Base-by-base conservation (phyloP, 116 monocot genomes). In the Zostera marina region DNA sequence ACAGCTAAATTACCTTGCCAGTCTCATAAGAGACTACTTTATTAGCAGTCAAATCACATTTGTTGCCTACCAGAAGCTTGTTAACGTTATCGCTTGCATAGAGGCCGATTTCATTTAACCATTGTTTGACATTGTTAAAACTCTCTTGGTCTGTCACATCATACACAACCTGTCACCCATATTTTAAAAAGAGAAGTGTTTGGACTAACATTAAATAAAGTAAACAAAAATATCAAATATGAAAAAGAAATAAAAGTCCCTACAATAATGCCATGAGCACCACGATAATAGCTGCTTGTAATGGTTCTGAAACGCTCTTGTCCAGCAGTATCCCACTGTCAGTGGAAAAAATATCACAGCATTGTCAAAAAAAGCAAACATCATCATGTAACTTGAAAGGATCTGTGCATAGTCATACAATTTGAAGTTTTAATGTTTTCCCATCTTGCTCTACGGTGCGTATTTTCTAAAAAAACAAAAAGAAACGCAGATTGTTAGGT, bases 221-320 rank as follows among this genome's bases (percentile, higher is more conserved):
- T 51, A 10, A 11, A 20, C 26, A 53, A 15, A 39, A 13, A 16
- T 17, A 20, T 1, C 48, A n/a, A 26, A 60, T 11, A 15, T 22
- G 8, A 47, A 57, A 65, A 22, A 54, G 22, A 4, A 54, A 0
- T 11, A 25, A 25, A 54, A 10, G 6, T 6, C 13, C 71, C 74
- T 73, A 84, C 90, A 67, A 90, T 90, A 25, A 89, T 89, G 40
- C 89, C 89, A 71, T 89, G 89, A 66, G 89, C 89, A 62, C 89
- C 89, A 26, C 84, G 70, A 62, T 90, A 90, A 66, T 90, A 90
- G 64, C 90, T 90, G 72, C 90, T 90, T 11, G 90, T 89, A 52
- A 89, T 89, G 38, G 89, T 89, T 57, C 89, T 77, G 68, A 89
- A 89, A 2, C 89, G 80, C 62, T 89, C 89, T 76, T 89, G 89